Evolutionary conservation across 306 rosid species (phyloP).

Genomic region (Cucumis cinereus): DNA sequence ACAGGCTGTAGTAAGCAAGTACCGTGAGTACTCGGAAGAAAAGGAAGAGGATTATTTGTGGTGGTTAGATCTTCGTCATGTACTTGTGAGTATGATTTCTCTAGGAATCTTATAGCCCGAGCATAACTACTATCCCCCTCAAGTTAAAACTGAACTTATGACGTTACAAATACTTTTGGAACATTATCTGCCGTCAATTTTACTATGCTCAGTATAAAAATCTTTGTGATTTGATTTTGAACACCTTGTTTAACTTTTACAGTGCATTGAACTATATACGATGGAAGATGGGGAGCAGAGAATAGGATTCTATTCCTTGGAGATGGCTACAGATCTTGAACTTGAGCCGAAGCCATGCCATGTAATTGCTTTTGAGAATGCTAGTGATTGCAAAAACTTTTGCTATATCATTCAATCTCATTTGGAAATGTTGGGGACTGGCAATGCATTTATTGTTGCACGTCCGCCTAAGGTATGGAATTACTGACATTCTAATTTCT

Average conservation of each 20-base stretch:
- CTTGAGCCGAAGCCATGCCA: conserved; percentile 87
- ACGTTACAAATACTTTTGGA: background rate
- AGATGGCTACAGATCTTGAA: conserved; percentile 94
- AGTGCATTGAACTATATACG: conserved; percentile 92
- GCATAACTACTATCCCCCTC: background rate
- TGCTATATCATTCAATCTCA: conserved; percentile 87
- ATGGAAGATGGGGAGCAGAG: conserved; percentile 51
- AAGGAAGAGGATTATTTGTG: conserved; percentile 82
- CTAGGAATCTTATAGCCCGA: background rate
- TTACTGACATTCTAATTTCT: background rate
- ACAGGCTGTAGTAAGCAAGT: conserved; percentile 92
- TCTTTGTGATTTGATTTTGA: background rate
- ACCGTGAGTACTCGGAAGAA: conserved; percentile 64
- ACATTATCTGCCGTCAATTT: background rate
- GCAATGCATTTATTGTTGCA: conserved; percentile 70
- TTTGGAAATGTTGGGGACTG: conserved; percentile 73
- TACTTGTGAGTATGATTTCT: conserved; percentile 42
- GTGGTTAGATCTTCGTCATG: conserved; percentile 85
- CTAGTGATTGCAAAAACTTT: conserved; percentile 72
- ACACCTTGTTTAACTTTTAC: conserved; percentile 5
- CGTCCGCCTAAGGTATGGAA: conserved; percentile 72
- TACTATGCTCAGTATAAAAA: background rate
- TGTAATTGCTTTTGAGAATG: conserved; percentile 77
- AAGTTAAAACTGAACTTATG: background rate
- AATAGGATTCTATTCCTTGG: conserved; percentile 81